Base-by-base conservation (phyloP, 768 basidiomycete genomes). In the Leucosporidium yakuticum region DNA sequence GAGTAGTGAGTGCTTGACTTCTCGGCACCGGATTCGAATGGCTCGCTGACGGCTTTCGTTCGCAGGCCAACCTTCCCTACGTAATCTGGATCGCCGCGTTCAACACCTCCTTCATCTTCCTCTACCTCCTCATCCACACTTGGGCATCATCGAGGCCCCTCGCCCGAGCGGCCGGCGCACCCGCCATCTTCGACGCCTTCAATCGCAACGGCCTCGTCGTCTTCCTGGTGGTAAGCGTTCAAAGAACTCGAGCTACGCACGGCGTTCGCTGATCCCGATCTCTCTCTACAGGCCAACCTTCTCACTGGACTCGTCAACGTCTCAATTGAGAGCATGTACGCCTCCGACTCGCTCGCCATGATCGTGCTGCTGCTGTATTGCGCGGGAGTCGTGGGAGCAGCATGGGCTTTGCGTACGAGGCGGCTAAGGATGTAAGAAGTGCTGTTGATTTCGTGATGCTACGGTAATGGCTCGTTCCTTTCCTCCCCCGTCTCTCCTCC, bases 51-150 rank as follows among this genome's bases (percentile, higher is more conserved):
- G n/a, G n/a, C 9, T 14, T 19, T 27, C 23, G 12, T n/a, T 27
- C 34, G 9, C 69, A 94, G 93, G 90, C 87, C 55, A 97, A 98
- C 75, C 74, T 91, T 36, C 83, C 89, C 6, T 98, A 99, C 78
- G 85, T 93, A 47, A 78, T 92, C 23, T 97, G 94, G 92, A 84
- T 89, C 12, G 84, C 85, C 1, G 92, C 90, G 15, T 95, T 85
- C 85, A 98, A 97, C 77, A 87, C 87, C 0, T 83, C 86, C 4
- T 92, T 92, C 80, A 80, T 97, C 21, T 82, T 92, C 8, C 85
- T 84, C 19, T 95, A 96, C 79, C 81, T 93, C 51, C 69, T 86
- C 29, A 79, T 96, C 53, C 90, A 97, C 73, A 82, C 88, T 74
- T 79, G 51, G 88, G 91, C 78, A 87, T 47, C 54, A 76, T 67